Base-by-base conservation (phyloP, 208 protist genomes). In the Borovskyia barvae region DNA sequence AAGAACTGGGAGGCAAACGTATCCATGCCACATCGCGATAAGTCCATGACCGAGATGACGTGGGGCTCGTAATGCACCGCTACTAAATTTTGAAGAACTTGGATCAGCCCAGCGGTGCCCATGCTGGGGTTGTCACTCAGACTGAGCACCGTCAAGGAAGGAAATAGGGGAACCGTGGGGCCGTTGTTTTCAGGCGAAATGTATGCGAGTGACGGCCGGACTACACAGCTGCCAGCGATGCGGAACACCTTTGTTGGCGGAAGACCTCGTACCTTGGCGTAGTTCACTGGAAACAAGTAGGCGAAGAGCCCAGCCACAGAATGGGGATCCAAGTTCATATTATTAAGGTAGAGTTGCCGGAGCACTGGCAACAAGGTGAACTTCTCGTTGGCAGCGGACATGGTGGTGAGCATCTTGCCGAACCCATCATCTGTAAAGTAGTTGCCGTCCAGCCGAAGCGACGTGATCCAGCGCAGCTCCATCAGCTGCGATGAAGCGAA, bases 351-450 rank as follows among this genome's bases (percentile, higher is more conserved):
- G 24, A 94, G 65, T 51, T 90, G 71, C 28, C 71, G 71, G 14
- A 94, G 64, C 11, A 80, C n/a, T 0, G 87, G 87, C 26, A 94
- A 39, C 37, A 87, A 58, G 5, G 47, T 46, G 33, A 55, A 61
- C 11, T n/a, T 40, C 45, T 87, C 73, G 54, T 90, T 87, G 19
- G 66, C 79, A 12, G 59, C 59, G 12, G 79, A 71, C 75, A 94
- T 83, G 39, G 70, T 75, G 15, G 66, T 59, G 2, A 94, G 74
- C 74, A 91, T 80, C 39, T 66, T 71, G 12, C 80, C 81, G 49
- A 94, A 82, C 28, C 87, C 87, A 12, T 75, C 65, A 69, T 90
- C 72, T 1, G 82, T 82, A 53, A 91, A 87, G 69, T 91, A 90
- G 58, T 94, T 94, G 26, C 83, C 81, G 58, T 88, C 82, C 29